Base-by-base conservation (phyloP, 305 asterid genomes). In the Fraxinus floribunda region DNA sequence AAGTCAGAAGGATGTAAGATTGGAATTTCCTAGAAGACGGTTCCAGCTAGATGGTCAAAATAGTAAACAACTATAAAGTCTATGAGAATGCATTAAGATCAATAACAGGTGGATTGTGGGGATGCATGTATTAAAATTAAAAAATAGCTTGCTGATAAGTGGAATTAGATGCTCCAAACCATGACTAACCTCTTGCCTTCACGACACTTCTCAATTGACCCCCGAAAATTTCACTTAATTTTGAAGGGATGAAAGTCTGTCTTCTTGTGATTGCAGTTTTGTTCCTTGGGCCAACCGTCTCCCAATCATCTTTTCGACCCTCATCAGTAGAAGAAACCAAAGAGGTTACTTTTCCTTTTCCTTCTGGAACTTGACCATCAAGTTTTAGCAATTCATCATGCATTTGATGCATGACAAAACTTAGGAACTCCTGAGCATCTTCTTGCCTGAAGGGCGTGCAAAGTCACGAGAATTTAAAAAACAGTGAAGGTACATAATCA, bases 361-460 rank as follows among this genome's bases (percentile, higher is more conserved):
- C 93, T 78, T 89, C 86, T 62, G 91, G 84, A 79, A 86, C 75
- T 80, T 81, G 88, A 16, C 94, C 94, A 11, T 91, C 94, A 82
- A 92, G 90, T 83, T 92, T 92, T 52, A 92, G 96, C 91, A 94
- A 90, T 86, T 94, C 98, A 86, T 92, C 98, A 84, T 94, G 98
- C 98, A 94, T 91, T 87, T 91, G 98, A 89, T 94, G 93, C 98
- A 94, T 92, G 83, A 94, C 87, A 87, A 91, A 94, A 85, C 98
- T 92, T 62, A 92, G 89, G 88, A 94, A 94, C 90, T 94, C 98
- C 87, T 94, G 97, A 64, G 97, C 98, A 90, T 94, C 97, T 89
- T 94, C 98, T 89, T 94, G 97, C 89, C 98, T 94, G 91, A 64
- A 86, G 87, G 79, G 15, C 84, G 81, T 77, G 87, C 82, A 84